phyloP scores from a whole-genome alignment of 2,329 filamentous ascomycete species.

The Blumeria graminis region DNA sequence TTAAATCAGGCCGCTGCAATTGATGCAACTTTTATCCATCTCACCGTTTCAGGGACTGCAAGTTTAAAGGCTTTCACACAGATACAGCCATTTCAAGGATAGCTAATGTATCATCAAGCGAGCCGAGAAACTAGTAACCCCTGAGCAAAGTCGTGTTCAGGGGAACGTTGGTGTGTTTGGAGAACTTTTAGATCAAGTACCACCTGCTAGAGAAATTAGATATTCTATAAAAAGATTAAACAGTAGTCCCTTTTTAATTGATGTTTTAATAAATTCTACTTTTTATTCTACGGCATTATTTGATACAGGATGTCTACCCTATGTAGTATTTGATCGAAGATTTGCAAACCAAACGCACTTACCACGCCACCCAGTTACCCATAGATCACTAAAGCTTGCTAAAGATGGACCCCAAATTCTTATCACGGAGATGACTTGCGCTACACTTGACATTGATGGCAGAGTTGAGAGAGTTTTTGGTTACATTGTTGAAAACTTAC shows the following conservation, averaged over 20 bases:
- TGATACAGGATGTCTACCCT: background rate
- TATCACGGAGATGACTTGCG: background rate
- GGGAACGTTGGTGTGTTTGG: too few species aligned
- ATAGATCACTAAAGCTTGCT: background rate
- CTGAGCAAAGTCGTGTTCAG: too few species aligned
- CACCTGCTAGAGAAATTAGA: too few species aligned
- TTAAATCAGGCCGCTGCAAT: too few species aligned
- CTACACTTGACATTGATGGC: background rate
- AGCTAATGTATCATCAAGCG: too few species aligned
- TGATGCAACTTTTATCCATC: too few species aligned
- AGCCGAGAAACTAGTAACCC: too few species aligned
- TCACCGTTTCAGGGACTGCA: too few species aligned
- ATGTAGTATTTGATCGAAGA: too few species aligned
- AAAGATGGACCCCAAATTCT: background rate
- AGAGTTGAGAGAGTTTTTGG: background rate
- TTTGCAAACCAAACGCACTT: background rate
- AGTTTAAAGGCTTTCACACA: too few species aligned
- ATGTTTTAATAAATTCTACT: background rate
- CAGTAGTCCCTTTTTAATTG: background rate
- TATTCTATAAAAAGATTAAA: background rate
- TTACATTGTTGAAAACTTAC: background rate
- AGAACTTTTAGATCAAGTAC: too few species aligned
- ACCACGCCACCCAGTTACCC: background rate
- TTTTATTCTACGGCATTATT: background rate
- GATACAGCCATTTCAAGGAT: too few species aligned